Evolutionary conservation across 495 filamentous ascomycete species (phyloP), one percentile per base, ranked within the genome.

Genomic region (Talaromyces adpressus): DNA sequence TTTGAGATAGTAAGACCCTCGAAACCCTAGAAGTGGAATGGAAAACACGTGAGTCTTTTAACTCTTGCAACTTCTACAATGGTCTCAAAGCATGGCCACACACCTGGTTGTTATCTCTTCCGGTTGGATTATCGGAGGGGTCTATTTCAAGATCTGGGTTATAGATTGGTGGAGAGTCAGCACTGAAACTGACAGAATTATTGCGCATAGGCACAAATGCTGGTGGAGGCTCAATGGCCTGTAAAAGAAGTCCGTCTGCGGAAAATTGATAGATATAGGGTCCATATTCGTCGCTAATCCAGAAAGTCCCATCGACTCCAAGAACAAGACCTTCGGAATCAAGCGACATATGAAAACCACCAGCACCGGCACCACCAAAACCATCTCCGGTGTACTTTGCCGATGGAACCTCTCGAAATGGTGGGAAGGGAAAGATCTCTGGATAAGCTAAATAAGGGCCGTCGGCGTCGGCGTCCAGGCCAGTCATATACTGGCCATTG

Each of bases 261-360:
- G 78, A 74, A 77, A 92, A 93, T 9, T 86, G 80, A 77, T 87
- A 92, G 23, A 91, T 75, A 65, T 87, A 92, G 0, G 88, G 89
- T 4, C 90, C 90, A 69, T 93, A 93, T 70, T 94, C 90, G 70
- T 93, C 90, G 39, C 81, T 85, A 34, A 93, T 76, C 88, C 88
- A 93, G 79, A 92, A 92, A 2, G 78, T 76, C 62, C 83, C 85
- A 62, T 91, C 84, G 0, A 71, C 61, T 51, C 78, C 81, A 16
- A 93, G 80, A n/a, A 84, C 85, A 4, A 93, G 73, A 23, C 89
- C 90, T 71, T 93, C 91, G 6, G 83, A 67, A 71, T 94, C 90
- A 2, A 92, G 59, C 1, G 85, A 71, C 53, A 92, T 79, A 16
- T 87, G 75, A 53, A 79, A 80, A 5, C 85, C 88, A 9, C 89